These are phyloP conservation scores for Kalaharituber pfeilii DNA, from an alignment of 2,329 filamentous ascomycete genomes.

Conservation along the genomic window DNA sequence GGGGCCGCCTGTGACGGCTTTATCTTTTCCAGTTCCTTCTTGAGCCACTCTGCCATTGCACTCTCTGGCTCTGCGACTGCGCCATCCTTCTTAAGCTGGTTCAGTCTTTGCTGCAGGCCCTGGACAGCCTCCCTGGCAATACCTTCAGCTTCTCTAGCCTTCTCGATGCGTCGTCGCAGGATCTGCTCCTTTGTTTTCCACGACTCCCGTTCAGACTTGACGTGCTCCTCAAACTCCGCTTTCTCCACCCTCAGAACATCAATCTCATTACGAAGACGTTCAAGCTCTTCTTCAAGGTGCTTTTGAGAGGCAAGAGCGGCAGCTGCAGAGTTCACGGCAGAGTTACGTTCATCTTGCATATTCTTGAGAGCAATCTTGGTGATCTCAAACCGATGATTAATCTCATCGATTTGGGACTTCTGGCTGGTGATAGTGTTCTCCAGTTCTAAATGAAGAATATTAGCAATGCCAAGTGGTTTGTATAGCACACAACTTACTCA, in stretches of 20 bases:
- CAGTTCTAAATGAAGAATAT: conserved; percentile 15
- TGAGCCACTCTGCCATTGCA: conserved; percentile 6
- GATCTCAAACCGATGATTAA: conserved; percentile 14
- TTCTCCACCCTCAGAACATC: conserved; percentile 9
- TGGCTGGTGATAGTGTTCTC: conserved; percentile 18
- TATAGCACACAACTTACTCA: conserved; percentile 20
- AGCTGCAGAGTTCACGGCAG: conserved; percentile 18
- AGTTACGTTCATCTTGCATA: conserved; percentile 20
- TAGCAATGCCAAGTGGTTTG: too few species aligned
- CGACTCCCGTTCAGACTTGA: conserved; percentile 15
- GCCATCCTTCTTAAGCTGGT: conserved; percentile 3
- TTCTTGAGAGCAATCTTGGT: conserved; percentile 13
- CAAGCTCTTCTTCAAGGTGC: conserved; percentile 16
- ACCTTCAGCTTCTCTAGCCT: conserved; percentile 18
- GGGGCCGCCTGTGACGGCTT: conserved; percentile 2
- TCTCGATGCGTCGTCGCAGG: conserved; percentile 13
- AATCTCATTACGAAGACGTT: conserved; percentile 12
- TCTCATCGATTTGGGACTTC: conserved; percentile 16
- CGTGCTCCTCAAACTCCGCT: conserved; percentile 7
- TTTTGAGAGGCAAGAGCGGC: conserved; percentile 16
- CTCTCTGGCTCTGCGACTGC: conserved; percentile 7
- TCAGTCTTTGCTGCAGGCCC: not conserved
- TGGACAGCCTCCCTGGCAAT: conserved; percentile 17
- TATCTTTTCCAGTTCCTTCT: conserved; percentile 14
- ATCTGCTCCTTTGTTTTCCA: conserved; percentile 17